A percentile compares a stretch with the other conserved stretches of the same genome.
phyloP scores from a whole-genome alignment of 352 stramenopile genomes.

The Phytopythium delawarense region DNA sequence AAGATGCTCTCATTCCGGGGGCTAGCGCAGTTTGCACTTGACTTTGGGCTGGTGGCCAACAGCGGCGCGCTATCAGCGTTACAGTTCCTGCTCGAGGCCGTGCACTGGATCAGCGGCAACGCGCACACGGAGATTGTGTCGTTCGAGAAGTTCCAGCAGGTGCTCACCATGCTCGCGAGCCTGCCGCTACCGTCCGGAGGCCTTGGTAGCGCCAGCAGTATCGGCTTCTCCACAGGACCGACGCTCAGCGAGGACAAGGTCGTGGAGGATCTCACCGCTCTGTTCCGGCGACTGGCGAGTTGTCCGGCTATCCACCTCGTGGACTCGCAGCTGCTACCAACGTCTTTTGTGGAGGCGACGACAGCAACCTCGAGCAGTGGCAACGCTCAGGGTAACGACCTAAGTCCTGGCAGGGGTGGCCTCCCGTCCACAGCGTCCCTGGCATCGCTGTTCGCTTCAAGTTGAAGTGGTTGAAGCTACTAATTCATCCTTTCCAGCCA shows the following conservation, averaged over 20 bases:
- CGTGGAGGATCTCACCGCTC: conserved; percentile 14
- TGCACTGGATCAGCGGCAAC: conserved; percentile 66
- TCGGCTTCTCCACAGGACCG: background rate
- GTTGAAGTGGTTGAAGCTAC: background rate
- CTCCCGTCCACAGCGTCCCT: background rate
- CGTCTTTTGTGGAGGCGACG: background rate
- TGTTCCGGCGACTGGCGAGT: conserved; percentile 22
- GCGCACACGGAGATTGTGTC: conserved; percentile 61
- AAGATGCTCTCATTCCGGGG: conserved; percentile 57
- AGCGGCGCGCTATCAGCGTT: conserved; percentile 23
- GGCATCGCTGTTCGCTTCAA: conserved; percentile 1
- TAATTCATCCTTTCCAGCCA: background rate
- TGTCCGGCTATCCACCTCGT: conserved; percentile 29
- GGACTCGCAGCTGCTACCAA: conserved; percentile 6
- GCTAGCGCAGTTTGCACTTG: conserved; percentile 35
- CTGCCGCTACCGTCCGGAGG: conserved; percentile 16
- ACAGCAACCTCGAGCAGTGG: background rate
- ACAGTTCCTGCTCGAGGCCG: conserved; percentile 50
- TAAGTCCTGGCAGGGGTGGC: background rate
- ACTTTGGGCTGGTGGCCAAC: conserved; percentile 40
- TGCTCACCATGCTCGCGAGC: conserved; percentile 33
- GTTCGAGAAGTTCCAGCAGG: conserved; percentile 62
- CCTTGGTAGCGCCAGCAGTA: conserved; percentile 2
- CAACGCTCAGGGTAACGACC: background rate
- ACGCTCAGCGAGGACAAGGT: conserved; percentile 9